Conservation (phyloP, 257 asterid species). For the Capsicum rhomboideum region DNA sequence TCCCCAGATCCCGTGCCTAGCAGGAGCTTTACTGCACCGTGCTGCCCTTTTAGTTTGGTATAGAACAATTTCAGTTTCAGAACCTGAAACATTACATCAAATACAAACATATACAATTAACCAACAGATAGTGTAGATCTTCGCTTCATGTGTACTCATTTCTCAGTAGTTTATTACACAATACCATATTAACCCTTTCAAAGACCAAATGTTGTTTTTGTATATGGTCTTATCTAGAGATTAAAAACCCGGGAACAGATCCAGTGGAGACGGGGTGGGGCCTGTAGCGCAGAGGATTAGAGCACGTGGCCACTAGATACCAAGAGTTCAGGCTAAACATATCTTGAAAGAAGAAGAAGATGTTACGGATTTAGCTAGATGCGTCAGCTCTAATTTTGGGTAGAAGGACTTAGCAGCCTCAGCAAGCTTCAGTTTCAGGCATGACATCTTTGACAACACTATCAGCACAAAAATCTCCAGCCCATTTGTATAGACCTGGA, state of each 20-base stretch:
- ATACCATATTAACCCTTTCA: not conserved
- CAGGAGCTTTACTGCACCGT: too few species aligned
- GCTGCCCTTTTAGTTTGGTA: too few species aligned
- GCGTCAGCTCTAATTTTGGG: not conserved
- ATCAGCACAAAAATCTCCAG: conserved; percentile 25
- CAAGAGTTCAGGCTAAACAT: not conserved
- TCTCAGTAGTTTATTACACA: not conserved
- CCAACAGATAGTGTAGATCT: not conserved
- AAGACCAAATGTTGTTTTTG: not conserved
- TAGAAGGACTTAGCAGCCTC: conserved; percentile 20
- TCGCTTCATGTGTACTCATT: not conserved
- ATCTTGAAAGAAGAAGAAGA: not conserved
- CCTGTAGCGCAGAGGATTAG: too few species aligned
- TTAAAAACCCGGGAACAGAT: too few species aligned
- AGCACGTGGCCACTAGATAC: too few species aligned
- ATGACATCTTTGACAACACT: conserved; percentile 37
- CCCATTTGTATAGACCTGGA: conserved; percentile 49
- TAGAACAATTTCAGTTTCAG: not conserved
- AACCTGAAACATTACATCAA: not conserved
- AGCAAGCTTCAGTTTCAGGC: conserved; percentile 38
- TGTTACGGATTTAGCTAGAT: not conserved
- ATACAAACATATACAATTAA: not conserved
- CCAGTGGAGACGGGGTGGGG: too few species aligned
- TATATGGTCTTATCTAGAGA: not conserved
- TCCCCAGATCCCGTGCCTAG: too few species aligned